Evolutionary conservation across 2,329 filamentous ascomycete species (phyloP), one percentile per base, ranked within the genome.

Genomic region (Dothideomycetes sp.): DNA sequence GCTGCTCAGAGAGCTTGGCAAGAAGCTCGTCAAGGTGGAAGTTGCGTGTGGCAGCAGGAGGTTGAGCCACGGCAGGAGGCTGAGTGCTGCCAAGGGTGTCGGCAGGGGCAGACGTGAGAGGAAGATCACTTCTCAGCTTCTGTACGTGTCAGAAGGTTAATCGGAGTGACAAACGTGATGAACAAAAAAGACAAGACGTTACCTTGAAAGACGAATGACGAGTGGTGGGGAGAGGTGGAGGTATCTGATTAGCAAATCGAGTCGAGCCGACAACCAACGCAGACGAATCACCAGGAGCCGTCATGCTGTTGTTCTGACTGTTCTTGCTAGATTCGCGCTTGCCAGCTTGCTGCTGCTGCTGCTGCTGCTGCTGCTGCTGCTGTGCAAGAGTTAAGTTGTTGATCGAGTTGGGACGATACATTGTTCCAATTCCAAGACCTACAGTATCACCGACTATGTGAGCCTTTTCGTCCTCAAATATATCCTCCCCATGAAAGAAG

Each of bases 1-100:
- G 76, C 53, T 86, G 81, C 58, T 87, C 79, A n/a, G 76, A 76
- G 33, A 89, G 70, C 56, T 80, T 82, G 42, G 80, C 76, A 48
- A 87, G 66, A 37, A 87, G 74, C 45, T 79, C 79, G 52, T 91
- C 84, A 69, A 88, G 77, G 7, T 63, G 57, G n/a, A 63, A 59
- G 17, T 54, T 39, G 18, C 35, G 35, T 17, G 44, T 18, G 13
- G 35, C 27, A 31, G 27, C 12, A n/a, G 25, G 17, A n/a, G n/a
- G n/a, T n/a, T n/a, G n/a, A n/a, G n/a, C n/a, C n/a, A n/a, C n/a
- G 13, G 35, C 27, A 31, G 27, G 16, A n/a, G 25, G 17, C 15
- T 30, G 27, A 4, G 35, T 17, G 19, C 17, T 18, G 19, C 35
- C 35, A 27, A 39, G 28, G 11, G 16, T 12, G 19, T 17, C 20